Evolutionary conservation across 2,329 filamentous ascomycete species (phyloP).

Genomic region (Fusarium compactum): DNA sequence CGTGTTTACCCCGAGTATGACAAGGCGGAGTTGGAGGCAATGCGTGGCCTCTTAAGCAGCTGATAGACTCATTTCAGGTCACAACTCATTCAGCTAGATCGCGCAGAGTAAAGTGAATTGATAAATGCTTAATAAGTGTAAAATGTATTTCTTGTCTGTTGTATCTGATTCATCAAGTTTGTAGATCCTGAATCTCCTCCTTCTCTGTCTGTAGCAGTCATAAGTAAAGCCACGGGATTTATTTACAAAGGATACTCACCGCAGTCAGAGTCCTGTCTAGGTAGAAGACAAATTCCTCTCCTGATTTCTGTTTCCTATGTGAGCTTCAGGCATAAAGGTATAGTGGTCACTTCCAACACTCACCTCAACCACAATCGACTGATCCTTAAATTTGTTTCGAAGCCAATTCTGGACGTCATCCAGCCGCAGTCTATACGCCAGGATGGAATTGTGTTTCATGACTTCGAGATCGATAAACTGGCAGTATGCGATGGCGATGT

Average conservation of each 20-base stretch:
- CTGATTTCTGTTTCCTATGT: neutral
- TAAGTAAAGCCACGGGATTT: neutral
- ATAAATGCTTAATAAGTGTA: neutral
- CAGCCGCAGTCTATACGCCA: constrained; percentile 16
- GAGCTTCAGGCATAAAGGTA: neutral
- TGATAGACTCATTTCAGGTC: neutral
- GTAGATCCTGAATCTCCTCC: constrained; percentile 4
- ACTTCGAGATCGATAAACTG: neutral
- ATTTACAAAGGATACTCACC: neutral
- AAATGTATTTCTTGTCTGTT: neutral
- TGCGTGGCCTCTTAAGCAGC: neutral
- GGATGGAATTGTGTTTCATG: constrained; percentile 14
- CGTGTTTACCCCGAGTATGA: neutral
- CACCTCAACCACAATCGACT: constrained; percentile 18
- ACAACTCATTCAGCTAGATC: neutral
- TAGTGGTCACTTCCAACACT: no score
- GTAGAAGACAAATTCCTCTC: constrained; percentile 11
- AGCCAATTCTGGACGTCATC: neutral
- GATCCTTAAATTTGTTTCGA: constrained; percentile 4
- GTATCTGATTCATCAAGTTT: neutral
- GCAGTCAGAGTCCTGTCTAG: neutral
- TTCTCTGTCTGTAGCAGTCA: neutral
- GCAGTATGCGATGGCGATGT: neutral
- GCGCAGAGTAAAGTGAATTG: neutral
- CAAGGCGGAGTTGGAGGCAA: neutral